Evolutionary conservation across 2,329 filamentous ascomycete genomes (phyloP).

Genomic region (Trichoderma cornu-damae): DNA sequence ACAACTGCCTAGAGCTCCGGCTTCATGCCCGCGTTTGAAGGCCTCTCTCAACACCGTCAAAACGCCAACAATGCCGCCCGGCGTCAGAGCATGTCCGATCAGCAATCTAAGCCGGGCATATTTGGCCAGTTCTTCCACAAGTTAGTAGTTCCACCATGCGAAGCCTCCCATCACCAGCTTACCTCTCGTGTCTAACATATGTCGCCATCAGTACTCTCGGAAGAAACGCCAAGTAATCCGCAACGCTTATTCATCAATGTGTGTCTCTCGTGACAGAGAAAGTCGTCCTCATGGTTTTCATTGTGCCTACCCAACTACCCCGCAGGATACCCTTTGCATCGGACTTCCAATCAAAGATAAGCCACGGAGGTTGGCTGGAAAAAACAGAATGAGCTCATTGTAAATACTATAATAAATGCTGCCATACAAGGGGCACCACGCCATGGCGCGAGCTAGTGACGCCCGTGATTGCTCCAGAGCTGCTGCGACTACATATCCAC

Average conservation of each 20-base stretch:
- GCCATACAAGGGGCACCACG: background rate
- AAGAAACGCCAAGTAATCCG: conserved; percentile 17
- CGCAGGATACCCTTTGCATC: background rate
- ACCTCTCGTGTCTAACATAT: background rate
- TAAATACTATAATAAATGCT: background rate
- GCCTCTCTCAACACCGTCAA: conserved; percentile 46
- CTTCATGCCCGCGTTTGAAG: conserved; percentile 45
- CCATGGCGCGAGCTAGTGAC: background rate
- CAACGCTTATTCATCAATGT: background rate
- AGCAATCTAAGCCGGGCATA: conserved; percentile 45
- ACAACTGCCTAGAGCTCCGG: conserved; percentile 38
- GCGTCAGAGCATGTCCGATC: conserved; percentile 52
- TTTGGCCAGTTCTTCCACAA: conserved; percentile 54
- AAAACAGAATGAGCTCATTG: conserved; percentile 11
- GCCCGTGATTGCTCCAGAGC: background rate
- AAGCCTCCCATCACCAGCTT: background rate
- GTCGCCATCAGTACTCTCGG: conserved; percentile 12
- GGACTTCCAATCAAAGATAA: background rate
- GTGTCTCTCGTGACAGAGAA: background rate
- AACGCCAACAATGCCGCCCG: conserved; percentile 44
- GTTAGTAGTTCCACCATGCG: conserved; percentile 40
- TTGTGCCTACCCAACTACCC: background rate
- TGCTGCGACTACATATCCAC: too few species aligned
- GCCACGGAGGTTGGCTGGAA: background rate
- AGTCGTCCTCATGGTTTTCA: background rate